These are phyloP conservation scores for Aspergillus sp. DNA, from an alignment of 2,329 filamentous ascomycete genomes.

Conservation along the genomic window DNA sequence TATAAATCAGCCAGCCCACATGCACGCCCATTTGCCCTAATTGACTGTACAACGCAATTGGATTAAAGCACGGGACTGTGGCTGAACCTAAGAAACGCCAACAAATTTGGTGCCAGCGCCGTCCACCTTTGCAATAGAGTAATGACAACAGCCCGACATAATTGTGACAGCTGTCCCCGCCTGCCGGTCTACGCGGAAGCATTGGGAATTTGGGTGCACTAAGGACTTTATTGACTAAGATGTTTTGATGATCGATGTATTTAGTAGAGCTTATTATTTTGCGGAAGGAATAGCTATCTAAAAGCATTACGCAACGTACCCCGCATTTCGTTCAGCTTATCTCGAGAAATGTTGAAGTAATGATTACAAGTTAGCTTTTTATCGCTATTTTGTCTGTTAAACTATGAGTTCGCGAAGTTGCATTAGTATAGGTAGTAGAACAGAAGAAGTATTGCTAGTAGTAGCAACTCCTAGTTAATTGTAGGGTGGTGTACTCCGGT, in stretches of 20 bases:
- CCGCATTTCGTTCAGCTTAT: neutral
- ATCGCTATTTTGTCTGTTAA: neutral
- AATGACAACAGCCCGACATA: neutral
- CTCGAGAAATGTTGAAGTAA: neutral
- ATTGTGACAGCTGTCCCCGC: neutral
- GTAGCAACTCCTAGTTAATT: too few species aligned
- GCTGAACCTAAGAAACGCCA: conserved; percentile 4
- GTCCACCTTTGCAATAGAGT: neutral
- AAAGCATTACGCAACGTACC: neutral
- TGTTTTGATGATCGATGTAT: neutral
- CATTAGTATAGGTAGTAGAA: too few species aligned
- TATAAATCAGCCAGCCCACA: neutral
- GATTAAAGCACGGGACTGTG: neutral
- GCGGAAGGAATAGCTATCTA: neutral
- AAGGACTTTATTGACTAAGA: neutral
- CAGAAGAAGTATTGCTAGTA: too few species aligned
- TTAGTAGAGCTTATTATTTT: neutral
- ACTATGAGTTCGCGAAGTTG: too few species aligned
- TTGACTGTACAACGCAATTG: neutral
- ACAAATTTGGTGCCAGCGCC: neutral
- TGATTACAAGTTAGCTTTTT: neutral
- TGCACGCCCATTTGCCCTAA: conserved; percentile 2
- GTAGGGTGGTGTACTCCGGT: too few species aligned
- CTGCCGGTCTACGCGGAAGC: too few species aligned
- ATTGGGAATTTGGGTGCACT: too few species aligned